These are phyloP conservation scores for Termitomyces sp. DNA, from an alignment of 768 basidiomycete genomes.

Conservation along the genomic window DNA sequence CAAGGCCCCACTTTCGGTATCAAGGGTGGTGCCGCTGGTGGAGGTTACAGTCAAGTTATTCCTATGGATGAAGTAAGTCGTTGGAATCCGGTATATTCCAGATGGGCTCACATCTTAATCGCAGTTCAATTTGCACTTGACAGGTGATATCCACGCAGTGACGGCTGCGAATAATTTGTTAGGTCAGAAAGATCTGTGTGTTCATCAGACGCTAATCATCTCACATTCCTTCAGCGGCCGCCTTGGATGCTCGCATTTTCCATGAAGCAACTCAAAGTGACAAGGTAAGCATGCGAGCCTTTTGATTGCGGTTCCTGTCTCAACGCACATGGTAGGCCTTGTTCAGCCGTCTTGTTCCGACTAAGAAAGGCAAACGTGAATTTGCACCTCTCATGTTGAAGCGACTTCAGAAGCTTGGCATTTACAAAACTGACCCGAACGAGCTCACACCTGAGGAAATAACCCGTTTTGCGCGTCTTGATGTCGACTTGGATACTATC, in stretches of 20 bases:
- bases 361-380: constrained; percentile 90
- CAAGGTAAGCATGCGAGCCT: constrained; percentile 44
- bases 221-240: constrained; percentile 60
- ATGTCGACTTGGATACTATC: constrained; percentile 86
- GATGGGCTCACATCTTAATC: background rate
- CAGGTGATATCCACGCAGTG: constrained; percentile 97
- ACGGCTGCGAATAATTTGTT: constrained; percentile 96
- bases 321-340: constrained; percentile 46
- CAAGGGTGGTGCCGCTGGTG: constrained; percentile 98
- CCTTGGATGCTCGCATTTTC: constrained; percentile 95
- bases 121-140: constrained; percentile 92
- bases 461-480: constrained; percentile 83
- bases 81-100: background rate
- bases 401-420: constrained; percentile 91
- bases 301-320: background rate
- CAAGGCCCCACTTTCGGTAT: constrained; percentile 99
- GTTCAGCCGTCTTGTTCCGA: constrained; percentile 86
- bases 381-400: constrained; percentile 97
- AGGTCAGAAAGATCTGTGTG: constrained; percentile 38
- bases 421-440: constrained; percentile 89
- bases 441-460: constrained; percentile 92
- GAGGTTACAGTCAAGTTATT: constrained; percentile 98
- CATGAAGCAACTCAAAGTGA: constrained; percentile 95
- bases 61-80: constrained; percentile 89
- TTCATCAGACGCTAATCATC: background rate